phyloP scores from a whole-genome alignment of 768 basidiomycete species.

The Hysterangium stoloniferum region DNA sequence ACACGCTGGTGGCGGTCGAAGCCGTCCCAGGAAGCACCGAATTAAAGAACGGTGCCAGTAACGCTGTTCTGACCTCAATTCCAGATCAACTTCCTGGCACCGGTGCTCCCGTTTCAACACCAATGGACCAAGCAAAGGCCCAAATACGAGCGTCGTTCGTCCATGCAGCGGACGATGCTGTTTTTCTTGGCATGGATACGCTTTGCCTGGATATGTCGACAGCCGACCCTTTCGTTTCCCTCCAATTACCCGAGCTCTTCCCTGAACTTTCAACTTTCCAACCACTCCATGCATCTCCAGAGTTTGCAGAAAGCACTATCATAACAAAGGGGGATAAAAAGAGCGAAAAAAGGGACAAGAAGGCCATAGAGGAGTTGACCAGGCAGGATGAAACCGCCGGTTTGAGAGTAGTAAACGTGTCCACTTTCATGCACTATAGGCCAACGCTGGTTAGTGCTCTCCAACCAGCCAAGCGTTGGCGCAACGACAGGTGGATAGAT shows the following conservation, averaged over 20 bases:
- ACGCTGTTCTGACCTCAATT: slow-evolving; percentile 30
- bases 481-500: slow-evolving; percentile 53
- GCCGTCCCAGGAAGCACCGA: slow-evolving; percentile 19
- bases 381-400: slow-evolving; percentile 74
- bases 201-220: slow-evolving; percentile 6
- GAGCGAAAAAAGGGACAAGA: slow-evolving; percentile 48
- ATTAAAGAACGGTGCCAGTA: slow-evolving; percentile 47
- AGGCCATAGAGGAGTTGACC: slow-evolving; percentile 19
- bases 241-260: slow-evolving; percentile 63
- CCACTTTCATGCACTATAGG: slow-evolving; percentile 70
- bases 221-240: not conserved
- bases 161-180: slow-evolving; percentile 31
- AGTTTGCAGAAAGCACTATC: slow-evolving; percentile 12
- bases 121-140: slow-evolving; percentile 17
- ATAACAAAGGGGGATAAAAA: slow-evolving; percentile 50
- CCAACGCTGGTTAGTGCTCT: slow-evolving; percentile 82
- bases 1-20: not conserved
- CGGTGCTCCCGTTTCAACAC: slow-evolving; percentile 13
- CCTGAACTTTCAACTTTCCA: slow-evolving; percentile 69
- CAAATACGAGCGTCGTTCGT: slow-evolving; percentile 55
- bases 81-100: slow-evolving; percentile 11
- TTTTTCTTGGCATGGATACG: slow-evolving; percentile 50
- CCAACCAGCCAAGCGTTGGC: slow-evolving; percentile 71
- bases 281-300: slow-evolving; percentile 22
- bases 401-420: slow-evolving; percentile 67